Conservation (phyloP, 192 early-diverging fungal genomes). For the Helicostylum pulchrum region DNA sequence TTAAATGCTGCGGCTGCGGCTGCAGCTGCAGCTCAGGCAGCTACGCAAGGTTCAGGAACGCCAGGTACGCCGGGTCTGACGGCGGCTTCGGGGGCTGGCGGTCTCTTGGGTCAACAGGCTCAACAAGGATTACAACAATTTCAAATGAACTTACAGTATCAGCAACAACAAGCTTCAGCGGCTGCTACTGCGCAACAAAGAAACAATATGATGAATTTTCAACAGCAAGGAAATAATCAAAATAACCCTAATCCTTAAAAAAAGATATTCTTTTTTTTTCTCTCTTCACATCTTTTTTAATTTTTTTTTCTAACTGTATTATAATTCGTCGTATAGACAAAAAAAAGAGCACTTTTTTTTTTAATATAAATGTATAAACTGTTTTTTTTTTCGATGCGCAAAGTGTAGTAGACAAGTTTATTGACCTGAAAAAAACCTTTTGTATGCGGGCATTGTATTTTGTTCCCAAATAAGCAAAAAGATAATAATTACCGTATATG, state of each 20-base stretch:
- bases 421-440: too few species aligned
- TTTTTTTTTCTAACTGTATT: not conserved
- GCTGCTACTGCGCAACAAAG: constrained; percentile 20
- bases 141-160: constrained; percentile 28
- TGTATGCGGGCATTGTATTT: too few species aligned
- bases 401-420: too few species aligned
- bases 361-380: too few species aligned
- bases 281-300: not conserved
- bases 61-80: not conserved
- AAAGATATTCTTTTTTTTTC: not conserved
- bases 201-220: constrained; percentile 17
- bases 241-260: not conserved
- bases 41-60: not conserved
- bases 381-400: too few species aligned
- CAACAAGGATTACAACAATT: constrained; percentile 25
- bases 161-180: constrained; percentile 24
- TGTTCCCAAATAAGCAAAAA: too few species aligned
- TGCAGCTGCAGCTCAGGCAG: not conserved
- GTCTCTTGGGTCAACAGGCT: not conserved
- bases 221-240: constrained; percentile 16
- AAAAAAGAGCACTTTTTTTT: not conserved
- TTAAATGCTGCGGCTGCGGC: constrained; percentile 5
- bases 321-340: too few species aligned
- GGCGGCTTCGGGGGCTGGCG: not conserved
- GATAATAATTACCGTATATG: too few species aligned